phyloP scores from a whole-genome alignment of 805 yeast genomes.

The Cyberlindnera misumaiensis region DNA sequence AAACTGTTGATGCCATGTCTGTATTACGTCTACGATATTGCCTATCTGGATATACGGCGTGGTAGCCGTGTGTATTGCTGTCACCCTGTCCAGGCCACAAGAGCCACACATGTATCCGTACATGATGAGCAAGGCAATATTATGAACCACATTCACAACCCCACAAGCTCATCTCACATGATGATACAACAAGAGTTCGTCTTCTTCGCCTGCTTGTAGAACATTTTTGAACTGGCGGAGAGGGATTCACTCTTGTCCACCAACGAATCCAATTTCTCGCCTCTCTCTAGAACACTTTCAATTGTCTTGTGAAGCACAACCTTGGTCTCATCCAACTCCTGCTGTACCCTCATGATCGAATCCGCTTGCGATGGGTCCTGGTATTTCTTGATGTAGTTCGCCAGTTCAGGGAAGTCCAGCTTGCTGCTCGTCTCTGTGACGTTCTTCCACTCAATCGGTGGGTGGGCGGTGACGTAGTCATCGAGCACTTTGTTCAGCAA shows the following conservation, averaged over 20 bases:
- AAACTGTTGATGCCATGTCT: too few relatives aligned
- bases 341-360: slow-evolving; percentile 93
- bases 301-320: slow-evolving; percentile 93
- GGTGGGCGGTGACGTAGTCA: slow-evolving; percentile 80
- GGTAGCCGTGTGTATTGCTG: too few relatives aligned
- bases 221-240: slow-evolving; percentile 82
- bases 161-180: slow-evolving; percentile 38
- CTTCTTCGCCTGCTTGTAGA: slow-evolving; percentile 95
- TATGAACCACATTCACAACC: too few relatives aligned
- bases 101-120: too few relatives aligned
- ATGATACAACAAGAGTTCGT: slow-evolving; percentile 84
- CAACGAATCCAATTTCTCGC: slow-evolving; percentile 88
- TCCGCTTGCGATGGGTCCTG: slow-evolving; percentile 98
- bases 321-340: slow-evolving; percentile 95
- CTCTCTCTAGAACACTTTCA: slow-evolving; percentile 89
- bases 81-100: too few relatives aligned
- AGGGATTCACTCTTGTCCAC: slow-evolving; percentile 95
- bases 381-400: slow-evolving; percentile 68
- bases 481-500: slow-evolving; percentile 85
- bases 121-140: too few relatives aligned
- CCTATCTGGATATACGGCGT: too few relatives aligned
- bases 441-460: slow-evolving; percentile 61
- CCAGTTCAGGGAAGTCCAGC: slow-evolving; percentile 54
- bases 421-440: slow-evolving; percentile 38
- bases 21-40: too few relatives aligned